phyloP scores from a whole-genome alignment of 2,329 filamentous ascomycete species.

The Helicocarpus griseus region DNA sequence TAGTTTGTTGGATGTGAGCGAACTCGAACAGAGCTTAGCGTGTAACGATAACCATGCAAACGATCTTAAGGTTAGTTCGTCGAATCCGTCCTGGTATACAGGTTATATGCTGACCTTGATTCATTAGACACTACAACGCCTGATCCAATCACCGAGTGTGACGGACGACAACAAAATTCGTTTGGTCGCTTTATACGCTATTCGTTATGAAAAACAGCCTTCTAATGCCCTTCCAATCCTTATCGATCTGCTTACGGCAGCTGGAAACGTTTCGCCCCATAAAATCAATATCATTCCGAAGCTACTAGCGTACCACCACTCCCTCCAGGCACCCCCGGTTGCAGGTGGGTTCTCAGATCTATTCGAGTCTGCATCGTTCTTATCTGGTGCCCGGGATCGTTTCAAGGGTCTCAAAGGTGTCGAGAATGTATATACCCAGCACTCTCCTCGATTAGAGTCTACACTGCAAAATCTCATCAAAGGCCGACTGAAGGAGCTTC shows the following conservation, averaged over 20 bases:
- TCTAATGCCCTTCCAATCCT: conserved; percentile 77
- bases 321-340: conserved; percentile 68
- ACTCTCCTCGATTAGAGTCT: conserved; percentile 76
- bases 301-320: conserved; percentile 75
- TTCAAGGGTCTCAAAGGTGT: conserved; percentile 95
- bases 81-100: not conserved
- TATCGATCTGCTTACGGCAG: conserved; percentile 73
- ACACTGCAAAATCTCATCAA: conserved; percentile 92
- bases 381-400: conserved; percentile 74
- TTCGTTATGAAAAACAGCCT: conserved; percentile 81
- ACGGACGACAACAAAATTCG: conserved; percentile 75
- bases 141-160: conserved; percentile 73
- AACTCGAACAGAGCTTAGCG: conserved; percentile 90
- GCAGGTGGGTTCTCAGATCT: conserved; percentile 76
- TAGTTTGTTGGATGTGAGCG: conserved; percentile 86
- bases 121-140: conserved; percentile 63
- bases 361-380: conserved; percentile 85
- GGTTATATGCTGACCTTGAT: not conserved
- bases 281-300: conserved; percentile 73
- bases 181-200: conserved; percentile 84
- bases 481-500: conserved; percentile 71
- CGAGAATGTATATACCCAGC: conserved; percentile 97
- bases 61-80: conserved; percentile 66
- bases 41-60: conserved; percentile 91
- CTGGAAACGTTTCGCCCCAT: conserved; percentile 67